Evolutionary conservation across 352 stramenopile genomes (phyloP), one percentile per base, ranked within the genome.

Genomic region (Globisporangium sylvaticum): DNA sequence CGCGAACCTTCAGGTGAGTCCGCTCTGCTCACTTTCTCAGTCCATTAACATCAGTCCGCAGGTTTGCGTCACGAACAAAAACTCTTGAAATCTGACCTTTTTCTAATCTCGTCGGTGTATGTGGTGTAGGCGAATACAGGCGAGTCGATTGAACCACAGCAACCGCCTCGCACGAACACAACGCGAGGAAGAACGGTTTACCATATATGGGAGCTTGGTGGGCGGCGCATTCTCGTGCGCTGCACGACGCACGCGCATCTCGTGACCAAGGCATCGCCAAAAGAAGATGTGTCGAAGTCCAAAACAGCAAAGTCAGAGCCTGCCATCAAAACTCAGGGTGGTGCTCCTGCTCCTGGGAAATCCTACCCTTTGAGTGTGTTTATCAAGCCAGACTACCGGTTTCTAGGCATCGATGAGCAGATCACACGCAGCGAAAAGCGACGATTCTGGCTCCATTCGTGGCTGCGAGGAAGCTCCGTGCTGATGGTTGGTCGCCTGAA

Each of bases 401-500:
- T 73, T 9, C 64, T 88, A 0, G 72, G 72, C n/a, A 22, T 88
- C 7, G 66, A 79, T 18, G 88, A 95, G 59, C 76, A 81, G 65
- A 61, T 94, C 24, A 87, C 83, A 18, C 67, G 67, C 1, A 87
- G 79, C 58, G 88, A 95, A 58, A 68, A 79, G 44, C 79, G 78
- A 20, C 74, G 74, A 1, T 81, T 91, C 55, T 92, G 86, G 85
- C 64, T 95, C 1, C 81, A 94, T 67, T 87, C 86, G 4, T 95
- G 88, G 88, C 69, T 95, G 15, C 81, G 86, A 9, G 86, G 88
- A n/a, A 75, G 78, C 15, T 78, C 83, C 0, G 63, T 65, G 6
- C 60, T 95, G n/a, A 34, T 86, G 6, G 59, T 94, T 5, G 79
- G 73, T 12, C 75, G 72, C 0, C n/a, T 91, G 7, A 60, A 81